Evolutionary conservation across 495 filamentous ascomycete species (phyloP), one percentile per base, ranked within the genome.

Genomic region (Baudoinia panamericana): DNA sequence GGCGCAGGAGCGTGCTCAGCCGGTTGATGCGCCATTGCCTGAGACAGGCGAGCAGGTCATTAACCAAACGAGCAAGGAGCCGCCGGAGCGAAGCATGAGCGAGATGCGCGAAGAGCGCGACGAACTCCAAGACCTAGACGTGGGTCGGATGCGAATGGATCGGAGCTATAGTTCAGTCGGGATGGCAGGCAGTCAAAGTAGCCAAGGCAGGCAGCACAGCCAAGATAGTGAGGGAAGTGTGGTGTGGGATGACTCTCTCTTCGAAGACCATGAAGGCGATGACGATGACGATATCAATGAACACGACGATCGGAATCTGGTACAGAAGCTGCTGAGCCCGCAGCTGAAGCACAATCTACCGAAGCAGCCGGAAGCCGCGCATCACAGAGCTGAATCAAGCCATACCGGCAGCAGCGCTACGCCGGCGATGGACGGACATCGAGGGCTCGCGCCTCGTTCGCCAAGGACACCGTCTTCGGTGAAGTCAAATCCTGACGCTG

Each of bases 31-130:
- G 31, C 51, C 51, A 2, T 57, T 66, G 0, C 46, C 53, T 11
- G 48, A 52, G 16, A 43, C 56, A 35, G 70, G 73, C 7, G 71
- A 72, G 35, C 65, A 75, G 32, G 63, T 92, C 16, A 67, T 64
- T 39, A 78, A 83, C 29, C 67, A 68, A 39, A 66, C 68, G 38
- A 58, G 68, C 26, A 65, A 71, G 26, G 72, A 76, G 50, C 79
- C 75, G 50, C 80, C 80, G 0, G 71, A 76, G 43, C 86, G 81
- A 63, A 56, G 43, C 3, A n/a, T 34, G 17, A 63, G 60, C 45
- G 58, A 59, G 39, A 51, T 52, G 31, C 39, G 60, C 20, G 60
- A 63, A 39, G 50, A 46, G 32, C 33, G 47, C n/a, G 60, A 63
- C 46, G 58, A 61, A 37, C 41, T 63, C 1, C 28, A 38, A 7